Evolutionary conservation across 1,139 yeast species (phyloP).

Genomic region (Suhomyces atakaporum): DNA sequence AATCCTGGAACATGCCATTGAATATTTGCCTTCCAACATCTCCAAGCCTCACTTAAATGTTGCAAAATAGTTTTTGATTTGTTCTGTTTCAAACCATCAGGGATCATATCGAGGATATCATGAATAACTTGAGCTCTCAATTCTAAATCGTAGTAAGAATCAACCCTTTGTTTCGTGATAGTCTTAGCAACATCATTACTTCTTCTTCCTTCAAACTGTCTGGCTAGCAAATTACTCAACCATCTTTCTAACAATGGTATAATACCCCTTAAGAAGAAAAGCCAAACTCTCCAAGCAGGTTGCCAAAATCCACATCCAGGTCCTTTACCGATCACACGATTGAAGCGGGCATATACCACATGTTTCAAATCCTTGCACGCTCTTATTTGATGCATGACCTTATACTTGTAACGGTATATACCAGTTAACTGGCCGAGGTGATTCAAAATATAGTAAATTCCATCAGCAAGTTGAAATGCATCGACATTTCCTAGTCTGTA

Average conservation of each 20-base stretch:
- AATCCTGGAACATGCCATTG: constrained; percentile 98
- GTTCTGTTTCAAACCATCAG: constrained; percentile 87
- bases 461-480: constrained; percentile 94
- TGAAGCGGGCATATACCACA: constrained; percentile 81
- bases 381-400: constrained; percentile 97
- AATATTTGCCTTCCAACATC: constrained; percentile 98
- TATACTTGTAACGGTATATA: constrained; percentile 92
- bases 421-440: constrained; percentile 97
- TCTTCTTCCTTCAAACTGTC: constrained; percentile 96
- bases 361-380: constrained; percentile 96
- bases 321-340: constrained; percentile 85
- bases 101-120: constrained; percentile 95
- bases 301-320: constrained; percentile 99
- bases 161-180: constrained; percentile 92
- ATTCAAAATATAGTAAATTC: constrained; percentile 82
- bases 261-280: constrained; percentile 88
- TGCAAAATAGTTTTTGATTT: constrained; percentile 87
- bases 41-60: constrained; percentile 97
- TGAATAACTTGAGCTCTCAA: constrained; percentile 93
- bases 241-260: constrained; percentile 91
- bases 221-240: constrained; percentile 86
- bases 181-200: constrained; percentile 92
- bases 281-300: constrained; percentile 98
- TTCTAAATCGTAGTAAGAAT: constrained; percentile 92
- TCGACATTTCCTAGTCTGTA: constrained; percentile 88